A percentile compares a stretch with the other conserved stretches of the same genome.
Evolutionary conservation across 106 monocot genomes (phyloP).

Genomic region (Dactylorhiza incarnata): DNA sequence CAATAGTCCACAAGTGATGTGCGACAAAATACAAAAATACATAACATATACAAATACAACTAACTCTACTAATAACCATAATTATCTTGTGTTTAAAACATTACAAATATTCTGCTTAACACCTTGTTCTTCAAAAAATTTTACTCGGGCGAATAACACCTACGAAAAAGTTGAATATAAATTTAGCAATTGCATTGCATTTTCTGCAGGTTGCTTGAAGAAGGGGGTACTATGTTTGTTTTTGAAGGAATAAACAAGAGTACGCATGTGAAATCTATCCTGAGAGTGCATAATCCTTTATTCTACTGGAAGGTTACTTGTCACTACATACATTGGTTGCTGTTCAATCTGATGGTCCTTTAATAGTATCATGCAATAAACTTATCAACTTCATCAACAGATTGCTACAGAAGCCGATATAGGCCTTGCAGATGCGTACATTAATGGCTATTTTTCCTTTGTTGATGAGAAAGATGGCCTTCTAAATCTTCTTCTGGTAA

Average conservation of each 20-base stretch:
- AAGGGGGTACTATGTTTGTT: slow-evolving; percentile 72
- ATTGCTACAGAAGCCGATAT: slow-evolving; percentile 89
- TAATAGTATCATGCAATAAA: not conserved
- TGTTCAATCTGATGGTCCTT: not conserved
- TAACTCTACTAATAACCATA: not conserved
- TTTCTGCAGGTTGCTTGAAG: slow-evolving; percentile 71
- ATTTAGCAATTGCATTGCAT: not conserved
- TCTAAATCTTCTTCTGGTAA: slow-evolving; percentile 67
- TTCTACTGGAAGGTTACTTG: slow-evolving; percentile 93
- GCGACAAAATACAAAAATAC: no score
- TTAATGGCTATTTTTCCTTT: slow-evolving; percentile 81
- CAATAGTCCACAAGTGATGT: no score
- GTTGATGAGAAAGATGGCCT: slow-evolving; percentile 81
- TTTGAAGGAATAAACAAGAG: slow-evolving; percentile 48
- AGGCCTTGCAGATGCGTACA: slow-evolving; percentile 95
- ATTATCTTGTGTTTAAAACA: not conserved
- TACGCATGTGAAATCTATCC: slow-evolving; percentile 38
- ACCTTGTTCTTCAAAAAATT: not conserved
- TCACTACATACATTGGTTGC: not conserved
- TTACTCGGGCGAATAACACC: not conserved
- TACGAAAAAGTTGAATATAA: not conserved
- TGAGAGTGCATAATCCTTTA: slow-evolving; percentile 68
- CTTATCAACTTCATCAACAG: slow-evolving; percentile 21
- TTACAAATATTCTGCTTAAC: not conserved
- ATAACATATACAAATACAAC: no score